Evolutionary conservation across 179 eudicot species (phyloP).

Genomic region (Beta macrorhiza): DNA sequence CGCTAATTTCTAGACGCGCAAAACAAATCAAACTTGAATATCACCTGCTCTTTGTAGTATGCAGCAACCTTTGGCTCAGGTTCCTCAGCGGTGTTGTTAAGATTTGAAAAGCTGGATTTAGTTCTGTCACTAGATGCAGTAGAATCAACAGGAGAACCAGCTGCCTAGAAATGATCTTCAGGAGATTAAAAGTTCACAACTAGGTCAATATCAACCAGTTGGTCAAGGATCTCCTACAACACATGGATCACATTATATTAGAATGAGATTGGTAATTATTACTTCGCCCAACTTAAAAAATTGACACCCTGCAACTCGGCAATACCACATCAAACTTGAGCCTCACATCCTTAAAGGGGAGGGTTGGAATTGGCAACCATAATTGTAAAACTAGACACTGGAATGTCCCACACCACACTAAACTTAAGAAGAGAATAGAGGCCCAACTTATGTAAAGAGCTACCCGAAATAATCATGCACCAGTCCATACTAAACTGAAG

Average conservation of each 20-base stretch:
- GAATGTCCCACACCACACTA: neutral
- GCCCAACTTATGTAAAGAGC: too few species aligned
- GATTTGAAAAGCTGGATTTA: slow-evolving; percentile 18
- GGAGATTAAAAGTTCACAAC: neutral
- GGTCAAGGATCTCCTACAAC: too few species aligned
- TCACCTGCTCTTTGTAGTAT: slow-evolving; percentile 35
- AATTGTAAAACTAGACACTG: neutral
- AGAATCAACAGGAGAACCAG: slow-evolving; percentile 26
- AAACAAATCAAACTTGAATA: neutral
- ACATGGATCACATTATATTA: too few species aligned
- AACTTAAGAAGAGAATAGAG: too few species aligned
- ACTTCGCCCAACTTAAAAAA: too few species aligned
- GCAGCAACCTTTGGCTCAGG: slow-evolving; percentile 28
- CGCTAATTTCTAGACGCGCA: neutral
- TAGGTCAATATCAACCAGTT: too few species aligned
- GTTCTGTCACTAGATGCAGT: slow-evolving; percentile 2
- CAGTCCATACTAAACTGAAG: neutral
- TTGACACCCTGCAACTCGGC: too few species aligned
- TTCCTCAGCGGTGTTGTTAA: slow-evolving; percentile 19
- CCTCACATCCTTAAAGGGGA: neutral
- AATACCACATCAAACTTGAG: too few species aligned
- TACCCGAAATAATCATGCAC: neutral
- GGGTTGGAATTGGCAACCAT: neutral
- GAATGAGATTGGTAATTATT: too few species aligned
- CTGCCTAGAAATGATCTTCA: slow-evolving; percentile 34